These are phyloP conservation scores for Fusarium protoensiforme DNA, from an alignment of 2,329 filamentous ascomycete species.

Conservation along the genomic window DNA sequence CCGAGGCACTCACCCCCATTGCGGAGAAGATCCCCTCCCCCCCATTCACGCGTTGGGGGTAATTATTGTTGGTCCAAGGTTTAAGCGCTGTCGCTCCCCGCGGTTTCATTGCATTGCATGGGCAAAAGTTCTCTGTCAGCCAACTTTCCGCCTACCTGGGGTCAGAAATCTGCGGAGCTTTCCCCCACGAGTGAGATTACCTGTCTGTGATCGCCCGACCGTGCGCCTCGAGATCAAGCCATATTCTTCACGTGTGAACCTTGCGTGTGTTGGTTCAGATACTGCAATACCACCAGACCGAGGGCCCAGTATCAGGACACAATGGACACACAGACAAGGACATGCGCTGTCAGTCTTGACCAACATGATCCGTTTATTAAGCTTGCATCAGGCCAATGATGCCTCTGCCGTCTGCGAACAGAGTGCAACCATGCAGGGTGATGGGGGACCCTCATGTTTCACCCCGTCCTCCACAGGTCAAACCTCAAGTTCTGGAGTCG, in stretches of 20 bases:
- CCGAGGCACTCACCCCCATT: slow-evolving; percentile 7
- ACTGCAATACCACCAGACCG: background rate
- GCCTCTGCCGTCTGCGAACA: slow-evolving; percentile 11
- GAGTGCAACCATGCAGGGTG: slow-evolving; percentile 12
- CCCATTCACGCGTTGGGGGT: background rate
- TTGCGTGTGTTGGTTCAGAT: background rate
- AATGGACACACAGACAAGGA: background rate
- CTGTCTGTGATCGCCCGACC: slow-evolving; percentile 17
- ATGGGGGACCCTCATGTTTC: slow-evolving; percentile 11
- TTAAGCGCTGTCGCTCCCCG: slow-evolving; percentile 13
- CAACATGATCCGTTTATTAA: background rate
- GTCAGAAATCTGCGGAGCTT: slow-evolving; percentile 1
- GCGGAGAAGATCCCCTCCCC: slow-evolving; percentile 20
- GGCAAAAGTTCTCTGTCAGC: background rate
- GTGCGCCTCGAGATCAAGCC: slow-evolving; percentile 5
- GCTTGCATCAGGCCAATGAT: slow-evolving; percentile 15
- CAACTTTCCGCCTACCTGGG: background rate
- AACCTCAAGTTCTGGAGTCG: background rate
- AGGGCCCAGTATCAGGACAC: background rate
- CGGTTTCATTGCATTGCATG: slow-evolving; percentile 16
- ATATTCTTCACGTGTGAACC: background rate
- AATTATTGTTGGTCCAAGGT: background rate
- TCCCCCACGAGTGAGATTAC: slow-evolving; percentile 12
- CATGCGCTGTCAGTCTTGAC: background rate
- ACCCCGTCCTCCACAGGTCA: slow-evolving; percentile 1